A percentile compares a stretch with the other conserved stretches of the same genome.
Conservation (phyloP, 305 asterid genomes). For the Stenogyne calaminthoides region DNA sequence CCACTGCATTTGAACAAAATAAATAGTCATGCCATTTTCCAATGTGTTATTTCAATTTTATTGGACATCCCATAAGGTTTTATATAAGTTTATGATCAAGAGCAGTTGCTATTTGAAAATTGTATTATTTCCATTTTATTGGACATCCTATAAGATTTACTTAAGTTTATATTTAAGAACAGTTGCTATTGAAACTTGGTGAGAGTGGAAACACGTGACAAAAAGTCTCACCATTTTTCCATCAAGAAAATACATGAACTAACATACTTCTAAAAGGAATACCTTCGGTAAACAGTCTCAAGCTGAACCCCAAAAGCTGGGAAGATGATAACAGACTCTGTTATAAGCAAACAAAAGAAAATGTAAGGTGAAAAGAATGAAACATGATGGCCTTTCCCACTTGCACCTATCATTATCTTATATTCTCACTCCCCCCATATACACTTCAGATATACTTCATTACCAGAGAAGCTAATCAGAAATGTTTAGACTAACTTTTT, state of each 20-base stretch:
- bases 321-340: conserved; percentile 81
- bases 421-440: neutral
- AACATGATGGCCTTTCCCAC: neutral
- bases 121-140: neutral
- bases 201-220: neutral
- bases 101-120: neutral
- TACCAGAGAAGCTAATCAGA: conserved; percentile 4
- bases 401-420: neutral
- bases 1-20: conserved; percentile 55
- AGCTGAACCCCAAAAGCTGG: conserved; percentile 94
- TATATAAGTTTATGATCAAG: neutral
- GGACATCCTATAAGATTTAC: conserved; percentile 28
- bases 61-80: conserved; percentile 27
- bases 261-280: conserved; percentile 13
- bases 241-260: neutral
- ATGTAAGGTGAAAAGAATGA: conserved; percentile 11
- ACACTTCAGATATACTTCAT: conserved; percentile 11
- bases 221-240: neutral
- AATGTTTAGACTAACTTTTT: conserved; percentile 1
- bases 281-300: conserved; percentile 83
- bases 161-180: neutral
- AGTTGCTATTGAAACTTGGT: neutral
- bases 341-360: conserved; percentile 27
- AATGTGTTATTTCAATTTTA: neutral
- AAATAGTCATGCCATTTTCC: neutral